These are phyloP conservation scores for Raphanus hybrid DNA, from an alignment of 441 rosid genomes.

Conservation along the genomic window DNA sequence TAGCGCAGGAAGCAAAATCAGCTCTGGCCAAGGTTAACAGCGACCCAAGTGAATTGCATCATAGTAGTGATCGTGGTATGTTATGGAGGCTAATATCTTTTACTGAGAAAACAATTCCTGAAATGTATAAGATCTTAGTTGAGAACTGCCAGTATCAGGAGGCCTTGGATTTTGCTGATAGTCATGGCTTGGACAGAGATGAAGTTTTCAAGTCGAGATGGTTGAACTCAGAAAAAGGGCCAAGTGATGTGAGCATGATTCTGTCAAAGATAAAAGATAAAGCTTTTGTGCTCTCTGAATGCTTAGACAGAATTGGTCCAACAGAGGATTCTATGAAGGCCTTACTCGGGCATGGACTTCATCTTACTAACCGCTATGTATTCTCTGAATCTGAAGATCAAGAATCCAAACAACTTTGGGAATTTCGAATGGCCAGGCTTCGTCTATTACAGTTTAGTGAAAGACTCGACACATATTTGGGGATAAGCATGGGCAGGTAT, in stretches of 20 bases:
- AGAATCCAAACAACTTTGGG: conserved; percentile 68
- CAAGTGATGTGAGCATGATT: conserved; percentile 60
- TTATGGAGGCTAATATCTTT: conserved; percentile 81
- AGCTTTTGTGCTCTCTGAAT: conserved; percentile 78
- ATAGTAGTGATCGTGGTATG: conserved; percentile 44
- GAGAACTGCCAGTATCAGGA: conserved; percentile 61
- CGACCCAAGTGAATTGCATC: conserved; percentile 46
- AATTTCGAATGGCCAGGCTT: conserved; percentile 82
- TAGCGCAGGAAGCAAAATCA: conserved; percentile 45
- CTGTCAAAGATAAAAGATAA: conserved; percentile 77
- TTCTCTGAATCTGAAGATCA: conserved; percentile 61
- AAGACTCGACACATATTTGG: conserved; percentile 90
- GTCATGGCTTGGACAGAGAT: conserved; percentile 83
- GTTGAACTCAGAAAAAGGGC: conserved; percentile 73
- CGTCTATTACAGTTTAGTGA: conserved; percentile 83
- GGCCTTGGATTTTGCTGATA: conserved; percentile 82
- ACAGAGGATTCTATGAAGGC: conserved; percentile 88
- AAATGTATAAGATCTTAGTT: conserved; percentile 82
- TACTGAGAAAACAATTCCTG: conserved; percentile 78
- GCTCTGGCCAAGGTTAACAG: conserved; percentile 43
- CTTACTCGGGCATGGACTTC: conserved; percentile 74
- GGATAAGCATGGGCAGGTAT: conserved; percentile 99
- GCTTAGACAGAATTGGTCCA: conserved; percentile 74
- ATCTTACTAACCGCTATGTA: conserved; percentile 57
- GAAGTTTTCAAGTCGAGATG: conserved; percentile 85